Evolutionary conservation across 2,329 filamentous ascomycete species (phyloP), one percentile per base, ranked within the genome.

Genomic region (Metarhizium guizhouense): DNA sequence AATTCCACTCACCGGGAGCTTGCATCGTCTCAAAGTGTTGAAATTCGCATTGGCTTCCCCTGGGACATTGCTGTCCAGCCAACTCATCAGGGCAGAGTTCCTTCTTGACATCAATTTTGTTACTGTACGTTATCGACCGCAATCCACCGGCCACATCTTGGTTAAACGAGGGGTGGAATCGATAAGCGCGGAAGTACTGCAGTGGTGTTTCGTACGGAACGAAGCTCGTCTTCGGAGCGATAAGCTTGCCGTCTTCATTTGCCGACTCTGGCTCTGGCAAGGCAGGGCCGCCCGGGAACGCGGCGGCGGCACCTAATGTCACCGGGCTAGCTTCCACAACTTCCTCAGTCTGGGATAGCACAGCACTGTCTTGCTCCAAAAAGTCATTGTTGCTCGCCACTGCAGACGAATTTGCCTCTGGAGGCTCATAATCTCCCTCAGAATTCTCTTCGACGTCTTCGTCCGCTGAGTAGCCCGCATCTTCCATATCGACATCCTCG

Each of bases 51-150:
- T 81, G 76, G 57, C 74, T 69, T 66, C 92, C 88, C 62, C 86
- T 85, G 34, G 79, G 70, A 60, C 94, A 97, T 61, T 78, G 75
- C 58, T 84, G 83, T 53, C 84, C 85, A 51, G 79, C 77, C 59
- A 88, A 74, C 70, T 95, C 89, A 64, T 83, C 86, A 42, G 84
- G 86, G 71, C 94, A 99, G 51, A 97, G 67, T 59, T 82, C 81
- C 63, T 81, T 85, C 58, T 83, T 78, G 29, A 85, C 78, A 68
- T 96, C 85, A 71, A 99, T 95, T 63, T 85, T 86, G 72, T 95
- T 89, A 74, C 90, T 96, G 74, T 93, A 97, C 47, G 92, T 97
- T 75, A 95, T 79, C 60, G 94, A 97, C 67, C 87, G 86, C 67
- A 91, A 86, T 47, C 93, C 93, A 59, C 86, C 87, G 55, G 82